Evolutionary conservation across 2,329 filamentous ascomycete genomes (phyloP).

Genomic region (Venturia nashicola): DNA sequence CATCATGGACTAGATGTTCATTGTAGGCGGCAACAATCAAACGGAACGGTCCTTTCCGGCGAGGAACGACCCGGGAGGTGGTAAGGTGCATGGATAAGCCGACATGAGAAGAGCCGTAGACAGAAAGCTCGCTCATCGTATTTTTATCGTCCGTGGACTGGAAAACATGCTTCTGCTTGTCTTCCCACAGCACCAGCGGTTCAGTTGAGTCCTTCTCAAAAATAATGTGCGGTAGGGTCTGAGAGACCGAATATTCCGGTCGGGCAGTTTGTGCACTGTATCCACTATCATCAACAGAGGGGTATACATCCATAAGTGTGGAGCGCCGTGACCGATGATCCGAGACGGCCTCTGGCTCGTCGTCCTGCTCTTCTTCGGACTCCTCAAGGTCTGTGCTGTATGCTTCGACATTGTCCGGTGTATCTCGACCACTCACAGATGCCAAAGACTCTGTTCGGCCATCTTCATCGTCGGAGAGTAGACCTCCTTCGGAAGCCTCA

Average conservation of each 20-base stretch:
- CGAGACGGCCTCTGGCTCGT: conserved; percentile 4
- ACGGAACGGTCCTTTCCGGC: background rate
- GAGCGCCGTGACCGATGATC: background rate
- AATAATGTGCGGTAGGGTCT: background rate
- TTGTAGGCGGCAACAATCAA: background rate
- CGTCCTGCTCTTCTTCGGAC: conserved; percentile 20
- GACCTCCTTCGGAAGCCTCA: background rate
- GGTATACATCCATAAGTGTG: conserved; percentile 1
- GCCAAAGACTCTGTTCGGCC: conserved; percentile 25
- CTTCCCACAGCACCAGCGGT: background rate
- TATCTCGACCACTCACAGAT: conserved; percentile 19
- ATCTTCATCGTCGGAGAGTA: conserved; percentile 22
- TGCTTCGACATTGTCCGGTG: conserved; percentile 21
- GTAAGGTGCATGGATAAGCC: conserved; percentile 3
- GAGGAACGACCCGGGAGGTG: background rate
- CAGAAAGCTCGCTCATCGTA: background rate
- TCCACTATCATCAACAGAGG: conserved; percentile 4
- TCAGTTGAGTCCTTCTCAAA: background rate
- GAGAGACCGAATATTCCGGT: background rate
- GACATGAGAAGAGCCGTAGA: conserved; percentile 3
- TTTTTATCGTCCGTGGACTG: background rate
- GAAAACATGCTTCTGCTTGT: background rate
- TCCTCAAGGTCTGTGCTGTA: conserved; percentile 16
- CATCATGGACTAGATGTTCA: background rate
- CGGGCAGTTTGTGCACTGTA: conserved; percentile 2